phyloP scores from a whole-genome alignment of 306 rosid species.

The Nissolia schottii region DNA sequence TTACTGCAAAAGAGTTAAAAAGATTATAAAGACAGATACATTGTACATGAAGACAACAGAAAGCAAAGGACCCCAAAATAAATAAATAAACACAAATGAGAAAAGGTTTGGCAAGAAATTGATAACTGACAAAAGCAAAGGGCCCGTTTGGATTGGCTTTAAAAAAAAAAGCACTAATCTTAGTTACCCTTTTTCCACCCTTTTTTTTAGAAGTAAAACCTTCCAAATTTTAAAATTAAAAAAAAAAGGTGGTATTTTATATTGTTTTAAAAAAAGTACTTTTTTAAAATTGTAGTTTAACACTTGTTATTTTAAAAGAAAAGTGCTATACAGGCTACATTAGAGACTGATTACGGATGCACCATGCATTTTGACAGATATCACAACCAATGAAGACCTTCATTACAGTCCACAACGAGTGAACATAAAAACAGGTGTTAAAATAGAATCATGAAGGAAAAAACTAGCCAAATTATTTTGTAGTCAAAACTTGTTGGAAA shows the following conservation, averaged over 20 bases:
- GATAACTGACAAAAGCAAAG: background rate
- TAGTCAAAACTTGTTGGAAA: background rate
- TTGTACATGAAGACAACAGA: background rate
- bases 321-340: background rate
- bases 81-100: slow-evolving; percentile 1
- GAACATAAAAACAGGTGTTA: background rate
- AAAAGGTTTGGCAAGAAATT: slow-evolving; percentile 17
- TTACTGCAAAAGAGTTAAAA: slow-evolving; percentile 58
- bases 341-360: background rate
- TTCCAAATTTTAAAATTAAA: no score
- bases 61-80: background rate
- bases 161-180: no score
- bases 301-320: no score
- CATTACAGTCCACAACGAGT: background rate
- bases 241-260: no score
- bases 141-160: no score
- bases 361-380: background rate
- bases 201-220: no score
- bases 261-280: no score
- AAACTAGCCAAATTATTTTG: background rate
- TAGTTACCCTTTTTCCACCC: no score
- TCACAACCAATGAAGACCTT: background rate
- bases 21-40: slow-evolving; percentile 17
- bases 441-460: background rate
- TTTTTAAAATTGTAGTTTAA: no score